Evolutionary conservation across 768 basidiomycete genomes (phyloP).

Genomic region (Ramaria rubella): DNA sequence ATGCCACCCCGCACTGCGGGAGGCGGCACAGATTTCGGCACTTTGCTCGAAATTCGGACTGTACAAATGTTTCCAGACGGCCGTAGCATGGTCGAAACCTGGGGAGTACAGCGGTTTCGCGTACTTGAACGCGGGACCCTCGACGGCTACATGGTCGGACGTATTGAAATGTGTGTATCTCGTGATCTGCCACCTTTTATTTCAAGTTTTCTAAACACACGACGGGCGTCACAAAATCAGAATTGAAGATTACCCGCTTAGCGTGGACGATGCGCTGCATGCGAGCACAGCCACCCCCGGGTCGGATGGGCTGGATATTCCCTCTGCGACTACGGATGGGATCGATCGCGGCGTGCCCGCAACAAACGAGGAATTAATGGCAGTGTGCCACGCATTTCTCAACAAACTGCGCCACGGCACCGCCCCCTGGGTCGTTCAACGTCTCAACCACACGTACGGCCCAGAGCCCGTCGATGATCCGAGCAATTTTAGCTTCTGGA

Average conservation of each 20-base stretch:
- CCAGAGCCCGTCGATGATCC: slow-evolving; percentile 64
- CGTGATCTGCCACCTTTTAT: not conserved
- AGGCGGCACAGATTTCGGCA: slow-evolving; percentile 72
- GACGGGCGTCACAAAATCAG: too few species aligned
- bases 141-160: slow-evolving; percentile 86
- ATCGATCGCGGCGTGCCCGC: slow-evolving; percentile 32
- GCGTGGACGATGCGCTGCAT: slow-evolving; percentile 1
- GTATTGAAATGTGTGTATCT: slow-evolving; percentile 52
- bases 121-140: slow-evolving; percentile 75
- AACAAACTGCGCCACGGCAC: slow-evolving; percentile 57
- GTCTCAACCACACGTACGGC: slow-evolving; percentile 73
- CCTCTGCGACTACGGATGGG: slow-evolving; percentile 61
- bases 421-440: slow-evolving; percentile 91
- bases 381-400: slow-evolving; percentile 54
- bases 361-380: slow-evolving; percentile 52
- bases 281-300: not conserved
- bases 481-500: slow-evolving; percentile 78
- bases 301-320: slow-evolving; percentile 28
- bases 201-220: not conserved
- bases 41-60: slow-evolving; percentile 83
- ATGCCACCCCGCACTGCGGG: slow-evolving; percentile 52
- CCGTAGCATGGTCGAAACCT: slow-evolving; percentile 75
- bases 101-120: slow-evolving; percentile 71
- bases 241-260: slow-evolving; percentile 1
- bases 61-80: slow-evolving; percentile 90